These are phyloP conservation scores for Linnemannia hyalina DNA, from an alignment of 192 early-diverging fungal genomes.

Conservation along the genomic window DNA sequence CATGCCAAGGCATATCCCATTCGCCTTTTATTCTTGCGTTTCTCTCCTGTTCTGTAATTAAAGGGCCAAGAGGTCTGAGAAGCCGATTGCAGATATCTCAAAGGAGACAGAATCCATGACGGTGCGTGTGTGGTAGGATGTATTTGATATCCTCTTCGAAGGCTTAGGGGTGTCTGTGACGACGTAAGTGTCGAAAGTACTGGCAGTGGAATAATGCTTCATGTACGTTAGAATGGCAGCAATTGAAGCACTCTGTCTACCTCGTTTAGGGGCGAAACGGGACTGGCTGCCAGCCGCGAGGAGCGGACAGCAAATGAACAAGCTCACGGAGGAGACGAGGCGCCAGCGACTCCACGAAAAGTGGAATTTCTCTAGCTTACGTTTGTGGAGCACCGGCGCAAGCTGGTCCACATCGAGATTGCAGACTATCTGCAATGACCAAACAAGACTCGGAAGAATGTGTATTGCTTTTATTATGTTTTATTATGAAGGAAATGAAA, in stretches of 20 bases:
- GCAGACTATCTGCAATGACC: too few relatives aligned
- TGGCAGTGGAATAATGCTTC: background rate
- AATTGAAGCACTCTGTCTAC: background rate
- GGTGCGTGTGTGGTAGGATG: slow-evolving; percentile 11
- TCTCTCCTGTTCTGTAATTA: background rate
- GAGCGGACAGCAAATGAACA: slow-evolving; percentile 3
- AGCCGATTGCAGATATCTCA: background rate
- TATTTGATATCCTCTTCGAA: slow-evolving; percentile 18
- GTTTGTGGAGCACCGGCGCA: slow-evolving; percentile 8
- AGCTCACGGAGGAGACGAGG: slow-evolving; percentile 5
- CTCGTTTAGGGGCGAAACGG: slow-evolving; percentile 4
- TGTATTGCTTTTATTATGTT: too few relatives aligned
- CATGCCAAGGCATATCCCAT: background rate
- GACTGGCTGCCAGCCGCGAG: slow-evolving; percentile 6
- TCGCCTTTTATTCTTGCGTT: background rate
- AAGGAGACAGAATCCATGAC: slow-evolving; percentile 15
- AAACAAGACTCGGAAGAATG: too few relatives aligned
- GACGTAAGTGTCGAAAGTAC: background rate
- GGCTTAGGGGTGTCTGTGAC: background rate
- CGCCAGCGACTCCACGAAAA: slow-evolving; percentile 13
- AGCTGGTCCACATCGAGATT: slow-evolving; percentile 14
- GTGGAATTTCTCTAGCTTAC: slow-evolving; percentile 6
- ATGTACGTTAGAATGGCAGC: slow-evolving; percentile 11
- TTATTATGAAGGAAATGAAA: too few relatives aligned
- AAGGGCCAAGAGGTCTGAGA: slow-evolving; percentile 17